phyloP scores from a whole-genome alignment of 306 rosid genomes.

The Macrotyloma uniflorum region DNA sequence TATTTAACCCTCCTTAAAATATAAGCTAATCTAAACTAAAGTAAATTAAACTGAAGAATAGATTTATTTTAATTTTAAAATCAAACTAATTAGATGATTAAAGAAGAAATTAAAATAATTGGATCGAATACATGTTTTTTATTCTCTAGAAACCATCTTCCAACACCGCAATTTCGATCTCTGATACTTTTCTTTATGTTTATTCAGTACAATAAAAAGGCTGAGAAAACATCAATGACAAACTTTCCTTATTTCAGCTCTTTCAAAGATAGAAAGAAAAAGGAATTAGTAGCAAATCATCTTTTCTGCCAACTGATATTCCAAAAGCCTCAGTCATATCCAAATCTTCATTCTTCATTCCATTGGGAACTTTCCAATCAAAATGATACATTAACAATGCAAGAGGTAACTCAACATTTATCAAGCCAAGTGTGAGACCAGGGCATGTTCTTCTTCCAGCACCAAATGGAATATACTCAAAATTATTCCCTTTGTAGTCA shows the following conservation, averaged over 20 bases:
- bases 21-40: no score
- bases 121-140: no score
- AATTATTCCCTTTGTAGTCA: conserved; percentile 26
- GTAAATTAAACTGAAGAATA: no score
- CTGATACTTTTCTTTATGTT: neutral
- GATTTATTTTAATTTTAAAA: no score
- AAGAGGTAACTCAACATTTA: conserved; percentile 21
- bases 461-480: conserved; percentile 47
- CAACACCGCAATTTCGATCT: neutral
- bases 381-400: conserved; percentile 36
- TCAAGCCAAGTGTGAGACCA: conserved; percentile 6
- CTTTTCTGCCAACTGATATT: neutral
- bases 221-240: neutral
- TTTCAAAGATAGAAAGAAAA: neutral
- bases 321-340: conserved; percentile 42
- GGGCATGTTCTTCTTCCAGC: conserved; percentile 48
- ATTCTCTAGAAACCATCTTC: no score
- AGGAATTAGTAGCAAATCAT: conserved; percentile 23
- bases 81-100: no score
- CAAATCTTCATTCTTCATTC: conserved; percentile 28
- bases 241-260: neutral
- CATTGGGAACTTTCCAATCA: conserved; percentile 41
- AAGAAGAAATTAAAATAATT: no score
- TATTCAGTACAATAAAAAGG: neutral
- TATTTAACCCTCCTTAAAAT: no score